These are phyloP conservation scores for Buddleja alternifolia DNA, from an alignment of 257 asterid species.

Conservation along the genomic window DNA sequence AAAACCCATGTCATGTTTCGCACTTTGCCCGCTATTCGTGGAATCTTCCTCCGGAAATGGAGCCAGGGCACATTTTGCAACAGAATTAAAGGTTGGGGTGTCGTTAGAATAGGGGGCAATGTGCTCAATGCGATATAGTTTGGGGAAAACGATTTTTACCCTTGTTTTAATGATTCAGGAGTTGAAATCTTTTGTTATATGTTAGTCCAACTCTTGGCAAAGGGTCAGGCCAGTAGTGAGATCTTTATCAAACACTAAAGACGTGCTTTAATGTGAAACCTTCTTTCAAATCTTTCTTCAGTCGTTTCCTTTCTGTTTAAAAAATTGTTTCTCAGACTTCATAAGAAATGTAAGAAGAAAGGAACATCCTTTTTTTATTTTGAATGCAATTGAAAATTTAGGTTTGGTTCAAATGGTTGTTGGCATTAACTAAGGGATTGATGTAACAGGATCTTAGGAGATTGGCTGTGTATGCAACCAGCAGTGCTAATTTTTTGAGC, in stretches of 20 bases:
- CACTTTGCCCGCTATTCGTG: too few relatives aligned
- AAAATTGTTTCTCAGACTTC: slow-evolving; percentile 15
- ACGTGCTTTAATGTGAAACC: slow-evolving; percentile 1
- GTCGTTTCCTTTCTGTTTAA: not conserved
- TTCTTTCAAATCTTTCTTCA: not conserved
- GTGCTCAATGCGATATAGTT: too few relatives aligned
- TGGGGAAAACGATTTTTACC: too few relatives aligned
- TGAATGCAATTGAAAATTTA: slow-evolving; percentile 4
- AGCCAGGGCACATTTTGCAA: too few relatives aligned
- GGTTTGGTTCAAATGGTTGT: not conserved
- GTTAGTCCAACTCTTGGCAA: slow-evolving; percentile 9
- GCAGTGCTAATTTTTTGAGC: slow-evolving; percentile 73
- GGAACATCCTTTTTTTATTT: not conserved
- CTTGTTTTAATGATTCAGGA: not conserved
- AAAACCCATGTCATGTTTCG: too few relatives aligned
- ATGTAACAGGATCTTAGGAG: slow-evolving; percentile 77
- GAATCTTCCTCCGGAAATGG: too few relatives aligned
- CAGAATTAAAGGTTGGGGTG: too few relatives aligned
- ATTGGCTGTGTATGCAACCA: slow-evolving; percentile 80
- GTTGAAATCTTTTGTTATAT: slow-evolving; percentile 16
- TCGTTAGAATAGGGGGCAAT: too few relatives aligned
- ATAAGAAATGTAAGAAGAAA: slow-evolving; percentile 1
- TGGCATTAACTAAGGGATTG: slow-evolving; percentile 25
- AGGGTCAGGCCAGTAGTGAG: not conserved
- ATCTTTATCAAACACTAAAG: not conserved